A percentile compares a stretch with the other conserved stretches of the same genome.
Conservation (phyloP, 768 basidiomycete species). For the Collybia sordida region DNA sequence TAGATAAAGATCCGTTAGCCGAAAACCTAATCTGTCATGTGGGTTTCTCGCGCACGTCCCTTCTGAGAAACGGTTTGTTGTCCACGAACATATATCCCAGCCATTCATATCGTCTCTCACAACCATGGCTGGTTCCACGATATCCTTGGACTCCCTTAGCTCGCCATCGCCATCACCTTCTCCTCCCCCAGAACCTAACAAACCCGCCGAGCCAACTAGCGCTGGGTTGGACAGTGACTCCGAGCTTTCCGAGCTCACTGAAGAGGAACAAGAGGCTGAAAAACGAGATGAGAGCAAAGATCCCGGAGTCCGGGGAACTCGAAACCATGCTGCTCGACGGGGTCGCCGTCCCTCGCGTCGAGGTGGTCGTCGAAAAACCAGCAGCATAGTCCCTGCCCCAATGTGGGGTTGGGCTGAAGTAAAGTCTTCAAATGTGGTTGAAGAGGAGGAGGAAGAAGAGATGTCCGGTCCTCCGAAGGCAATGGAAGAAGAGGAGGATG, state of each 20-base stretch:
- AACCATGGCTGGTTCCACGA: slow-evolving; percentile 56
- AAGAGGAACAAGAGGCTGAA: slow-evolving; percentile 67
- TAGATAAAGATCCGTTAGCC: slow-evolving; percentile 25
- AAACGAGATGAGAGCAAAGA: slow-evolving; percentile 20
- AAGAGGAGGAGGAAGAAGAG: slow-evolving; percentile 55
- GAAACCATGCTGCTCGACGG: slow-evolving; percentile 10
- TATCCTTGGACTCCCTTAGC: slow-evolving; percentile 64
- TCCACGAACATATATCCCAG: slow-evolving; percentile 15
- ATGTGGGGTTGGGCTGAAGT: slow-evolving; percentile 88
- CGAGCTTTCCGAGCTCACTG: slow-evolving; percentile 82
- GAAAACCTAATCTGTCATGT: slow-evolving; percentile 20
- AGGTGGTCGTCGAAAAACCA: slow-evolving; percentile 23
- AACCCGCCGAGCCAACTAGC: slow-evolving; percentile 21
- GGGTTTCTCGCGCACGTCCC: slow-evolving; percentile 30
- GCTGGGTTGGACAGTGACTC: slow-evolving; percentile 62
- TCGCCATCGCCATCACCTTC: slow-evolving; percentile 65
- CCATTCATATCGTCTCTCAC: slow-evolving; percentile 19
- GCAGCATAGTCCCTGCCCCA: slow-evolving; percentile 71
- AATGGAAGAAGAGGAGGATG: slow-evolving; percentile 66
- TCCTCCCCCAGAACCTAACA: slow-evolving; percentile 23
- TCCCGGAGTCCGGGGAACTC: slow-evolving; percentile 19
- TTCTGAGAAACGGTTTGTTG: slow-evolving; percentile 23
- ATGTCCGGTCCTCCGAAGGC: slow-evolving; percentile 44
- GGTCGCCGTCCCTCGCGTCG: slow-evolving; percentile 20
- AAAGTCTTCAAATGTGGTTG: slow-evolving; percentile 33